These are phyloP conservation scores for Helotiales sp. DNA, from an alignment of 2,329 filamentous ascomycete genomes.

Conservation along the genomic window DNA sequence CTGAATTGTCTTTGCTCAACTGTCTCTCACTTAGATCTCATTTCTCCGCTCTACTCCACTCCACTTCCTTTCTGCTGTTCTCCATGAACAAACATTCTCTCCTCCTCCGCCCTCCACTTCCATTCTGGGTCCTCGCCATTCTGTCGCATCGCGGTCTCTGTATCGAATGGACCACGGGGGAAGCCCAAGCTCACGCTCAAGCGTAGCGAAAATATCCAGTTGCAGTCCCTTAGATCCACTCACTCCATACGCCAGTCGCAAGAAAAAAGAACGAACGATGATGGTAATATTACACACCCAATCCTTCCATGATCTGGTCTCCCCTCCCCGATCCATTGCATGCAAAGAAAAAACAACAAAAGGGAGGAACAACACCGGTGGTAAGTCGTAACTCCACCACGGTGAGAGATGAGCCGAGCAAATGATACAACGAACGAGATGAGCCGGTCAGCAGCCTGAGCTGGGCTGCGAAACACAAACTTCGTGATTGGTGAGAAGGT, in stretches of 20 bases:
- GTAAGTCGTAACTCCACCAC: neutral
- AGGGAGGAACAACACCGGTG: neutral
- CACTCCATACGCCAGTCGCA: constrained; percentile 2
- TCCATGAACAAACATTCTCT: neutral
- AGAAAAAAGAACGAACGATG: neutral
- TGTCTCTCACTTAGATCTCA: neutral
- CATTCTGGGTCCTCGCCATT: neutral
- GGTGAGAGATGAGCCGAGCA: neutral
- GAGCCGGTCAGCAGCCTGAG: neutral
- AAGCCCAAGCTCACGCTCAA: neutral
- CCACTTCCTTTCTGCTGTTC: neutral
- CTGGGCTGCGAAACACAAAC: neutral
- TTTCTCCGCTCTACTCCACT: neutral
- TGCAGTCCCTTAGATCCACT: neutral
- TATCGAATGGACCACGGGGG: neutral
- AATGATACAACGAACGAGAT: constrained; percentile 3
- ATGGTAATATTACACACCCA: neutral
- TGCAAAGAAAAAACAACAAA: neutral
- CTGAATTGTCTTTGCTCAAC: neutral
- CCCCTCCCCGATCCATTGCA: neutral
- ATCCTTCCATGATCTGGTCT: neutral
- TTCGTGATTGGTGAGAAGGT: neutral
- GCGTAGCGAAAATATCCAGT: constrained; percentile 9
- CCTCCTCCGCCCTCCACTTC: neutral
- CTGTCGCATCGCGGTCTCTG: neutral